phyloP scores from a whole-genome alignment of 257 asterid genomes.

The Solanum boliviense region DNA sequence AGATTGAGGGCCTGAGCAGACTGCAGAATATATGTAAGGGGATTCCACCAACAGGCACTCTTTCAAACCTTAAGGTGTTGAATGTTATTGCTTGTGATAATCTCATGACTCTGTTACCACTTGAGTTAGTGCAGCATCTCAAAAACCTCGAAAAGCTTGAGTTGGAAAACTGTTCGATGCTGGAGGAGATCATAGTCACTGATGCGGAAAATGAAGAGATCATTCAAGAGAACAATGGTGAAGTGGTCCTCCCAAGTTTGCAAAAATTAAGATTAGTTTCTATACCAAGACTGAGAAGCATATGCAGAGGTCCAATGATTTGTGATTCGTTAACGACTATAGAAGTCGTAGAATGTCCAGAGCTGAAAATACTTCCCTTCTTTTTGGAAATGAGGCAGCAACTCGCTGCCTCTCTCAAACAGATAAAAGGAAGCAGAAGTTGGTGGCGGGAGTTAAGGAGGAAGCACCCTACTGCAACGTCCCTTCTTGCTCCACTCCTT shows the following conservation, averaged over 20 bases:
- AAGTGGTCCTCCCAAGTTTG: slow-evolving; percentile 7
- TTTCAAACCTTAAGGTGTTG: slow-evolving; percentile 8
- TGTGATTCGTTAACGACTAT: slow-evolving; percentile 12
- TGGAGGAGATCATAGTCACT: slow-evolving; percentile 3
- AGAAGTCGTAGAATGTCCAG: slow-evolving; percentile 8
- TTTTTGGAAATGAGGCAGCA: slow-evolving; percentile 4
- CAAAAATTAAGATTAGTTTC: slow-evolving; percentile 3
- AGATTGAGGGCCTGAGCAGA: slow-evolving; percentile 10
- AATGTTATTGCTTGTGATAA: slow-evolving; percentile 9
- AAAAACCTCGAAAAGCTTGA: slow-evolving; percentile 6
- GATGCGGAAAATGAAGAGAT: neutral
- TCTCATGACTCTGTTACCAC: slow-evolving; percentile 6
- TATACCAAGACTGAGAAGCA: slow-evolving; percentile 10
- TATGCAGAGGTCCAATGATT: slow-evolving; percentile 8
- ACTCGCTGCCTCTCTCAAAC: neutral
- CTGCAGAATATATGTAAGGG: neutral
- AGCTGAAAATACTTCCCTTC: neutral
- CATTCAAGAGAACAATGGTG: neutral
- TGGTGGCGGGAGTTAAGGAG: slow-evolving; percentile 1
- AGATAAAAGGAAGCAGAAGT: slow-evolving; percentile 13
- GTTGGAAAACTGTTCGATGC: slow-evolving; percentile 3
- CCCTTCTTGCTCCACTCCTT: neutral
- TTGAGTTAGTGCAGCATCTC: slow-evolving; percentile 7
- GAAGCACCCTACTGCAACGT: neutral
- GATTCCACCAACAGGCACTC: slow-evolving; percentile 1